Percentiles rank a stretch among this genome's conserved stretches.
phyloP scores from a whole-genome alignment of 2,329 filamentous ascomycete species.

The Orbilia ellipsospora region DNA sequence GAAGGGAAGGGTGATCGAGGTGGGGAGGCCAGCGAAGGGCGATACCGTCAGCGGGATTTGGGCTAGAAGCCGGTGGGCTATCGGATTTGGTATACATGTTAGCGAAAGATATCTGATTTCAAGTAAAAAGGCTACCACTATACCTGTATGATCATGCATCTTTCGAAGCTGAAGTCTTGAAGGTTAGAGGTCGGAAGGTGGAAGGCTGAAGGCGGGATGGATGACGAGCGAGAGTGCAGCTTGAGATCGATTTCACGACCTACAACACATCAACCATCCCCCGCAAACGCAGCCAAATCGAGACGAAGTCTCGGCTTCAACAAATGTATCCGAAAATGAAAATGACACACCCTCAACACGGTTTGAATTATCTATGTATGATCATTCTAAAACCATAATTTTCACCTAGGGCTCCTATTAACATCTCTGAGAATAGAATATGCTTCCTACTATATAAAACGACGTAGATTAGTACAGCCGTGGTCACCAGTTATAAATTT shows the following conservation, averaged over 20 bases:
- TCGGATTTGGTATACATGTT: background rate
- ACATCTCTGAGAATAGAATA: too few relatives aligned
- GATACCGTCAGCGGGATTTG: conserved; percentile 94
- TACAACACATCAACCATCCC: background rate
- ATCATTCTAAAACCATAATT: too few relatives aligned
- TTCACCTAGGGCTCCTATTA: too few relatives aligned
- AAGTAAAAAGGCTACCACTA: background rate
- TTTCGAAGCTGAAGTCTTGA: conserved; percentile 1
- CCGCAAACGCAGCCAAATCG: background rate
- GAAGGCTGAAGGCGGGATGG: background rate
- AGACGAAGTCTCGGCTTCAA: background rate
- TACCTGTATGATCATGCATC: conserved; percentile 45
- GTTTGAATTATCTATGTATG: too few relatives aligned
- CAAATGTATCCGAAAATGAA: background rate
- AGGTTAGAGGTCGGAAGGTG: background rate
- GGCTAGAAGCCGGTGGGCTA: conserved; percentile 82
- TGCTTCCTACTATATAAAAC: too few relatives aligned
- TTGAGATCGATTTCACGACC: background rate
- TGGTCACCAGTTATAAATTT: too few relatives aligned
- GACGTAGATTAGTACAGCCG: too few relatives aligned
- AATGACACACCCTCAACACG: background rate
- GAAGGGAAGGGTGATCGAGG: conserved; percentile 90
- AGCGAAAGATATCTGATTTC: background rate
- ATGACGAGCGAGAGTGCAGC: background rate
- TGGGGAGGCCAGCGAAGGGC: conserved; percentile 89